Evolutionary conservation across 106 monocot species (phyloP).

Genomic region (Agapanthus africanus): DNA sequence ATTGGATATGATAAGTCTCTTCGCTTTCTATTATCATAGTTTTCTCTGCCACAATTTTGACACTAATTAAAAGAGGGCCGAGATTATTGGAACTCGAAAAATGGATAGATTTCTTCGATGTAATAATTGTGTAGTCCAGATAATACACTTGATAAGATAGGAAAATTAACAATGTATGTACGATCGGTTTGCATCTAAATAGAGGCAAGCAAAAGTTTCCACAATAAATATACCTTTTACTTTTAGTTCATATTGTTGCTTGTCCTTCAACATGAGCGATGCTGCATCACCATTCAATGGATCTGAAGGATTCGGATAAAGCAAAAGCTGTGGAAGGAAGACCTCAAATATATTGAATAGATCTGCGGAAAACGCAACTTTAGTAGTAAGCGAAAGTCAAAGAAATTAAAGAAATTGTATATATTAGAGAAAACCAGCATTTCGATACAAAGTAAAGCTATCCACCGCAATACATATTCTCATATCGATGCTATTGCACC

Average conservation of each 20-base stretch:
- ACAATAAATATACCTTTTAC: slow-evolving; percentile 18
- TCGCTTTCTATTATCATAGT: too few species aligned
- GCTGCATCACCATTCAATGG: slow-evolving; percentile 28
- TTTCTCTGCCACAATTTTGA: too few species aligned
- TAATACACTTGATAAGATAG: too few species aligned
- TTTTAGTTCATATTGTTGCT: slow-evolving; percentile 23
- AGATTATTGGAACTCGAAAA: too few species aligned
- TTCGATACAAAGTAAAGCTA: neutral
- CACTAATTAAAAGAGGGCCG: too few species aligned
- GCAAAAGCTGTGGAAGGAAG: slow-evolving; percentile 21
- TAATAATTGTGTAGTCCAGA: too few species aligned
- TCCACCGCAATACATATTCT: too few species aligned
- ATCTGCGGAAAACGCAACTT: slow-evolving; percentile 11
- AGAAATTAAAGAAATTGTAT: neutral
- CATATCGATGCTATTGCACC: neutral
- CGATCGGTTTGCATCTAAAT: neutral
- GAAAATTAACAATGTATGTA: neutral
- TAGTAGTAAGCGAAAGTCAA: neutral
- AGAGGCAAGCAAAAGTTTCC: neutral
- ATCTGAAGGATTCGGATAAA: slow-evolving; percentile 22
- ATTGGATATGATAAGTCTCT: too few species aligned
- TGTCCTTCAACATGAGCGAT: slow-evolving; percentile 18
- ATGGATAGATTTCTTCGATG: too few species aligned
- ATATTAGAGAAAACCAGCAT: neutral
- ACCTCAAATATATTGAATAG: slow-evolving; percentile 22